phyloP scores from a whole-genome alignment of 257 asterid genomes.

The Galeopsis tetrahit region DNA sequence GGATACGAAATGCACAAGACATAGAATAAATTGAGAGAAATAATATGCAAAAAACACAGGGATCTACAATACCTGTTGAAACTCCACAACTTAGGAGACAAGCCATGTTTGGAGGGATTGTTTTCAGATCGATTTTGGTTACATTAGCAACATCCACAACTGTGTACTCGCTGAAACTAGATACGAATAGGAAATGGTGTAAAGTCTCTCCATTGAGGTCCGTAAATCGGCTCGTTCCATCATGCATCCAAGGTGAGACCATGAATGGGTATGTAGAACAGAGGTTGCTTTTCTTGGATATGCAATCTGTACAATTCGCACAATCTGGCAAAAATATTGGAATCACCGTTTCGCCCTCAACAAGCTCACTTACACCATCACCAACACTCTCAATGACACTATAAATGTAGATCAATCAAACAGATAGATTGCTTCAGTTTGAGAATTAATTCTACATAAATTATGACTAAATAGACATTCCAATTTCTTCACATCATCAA shows the following conservation, averaged over 20 bases:
- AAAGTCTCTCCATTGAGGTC: slow-evolving; percentile 72
- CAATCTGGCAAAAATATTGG: slow-evolving; percentile 81
- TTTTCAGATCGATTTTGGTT: slow-evolving; percentile 54
- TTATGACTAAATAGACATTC: not conserved
- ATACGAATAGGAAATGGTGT: slow-evolving; percentile 65
- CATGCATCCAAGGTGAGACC: slow-evolving; percentile 60
- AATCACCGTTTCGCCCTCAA: slow-evolving; percentile 71
- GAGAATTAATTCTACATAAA: not conserved
- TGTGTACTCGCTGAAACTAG: slow-evolving; percentile 86
- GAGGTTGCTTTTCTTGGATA: slow-evolving; percentile 76
- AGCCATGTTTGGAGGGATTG: slow-evolving; percentile 75
- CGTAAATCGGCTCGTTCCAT: slow-evolving; percentile 78
- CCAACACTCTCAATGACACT: slow-evolving; percentile 91
- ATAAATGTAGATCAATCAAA: slow-evolving; percentile 21
- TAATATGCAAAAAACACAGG: too few species aligned
- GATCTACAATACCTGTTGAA: slow-evolving; percentile 64
- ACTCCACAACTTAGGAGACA: slow-evolving; percentile 93
- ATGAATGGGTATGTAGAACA: slow-evolving; percentile 71
- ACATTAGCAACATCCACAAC: slow-evolving; percentile 62
- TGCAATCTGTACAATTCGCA: slow-evolving; percentile 75
- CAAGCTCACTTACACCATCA: slow-evolving; percentile 57
- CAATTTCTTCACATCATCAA: not conserved
- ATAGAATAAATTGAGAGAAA: not conserved
- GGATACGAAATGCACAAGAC: not conserved
- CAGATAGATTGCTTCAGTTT: not conserved